phyloP scores from a whole-genome alignment of 257 asterid species.

The Verbascum thapsus region DNA sequence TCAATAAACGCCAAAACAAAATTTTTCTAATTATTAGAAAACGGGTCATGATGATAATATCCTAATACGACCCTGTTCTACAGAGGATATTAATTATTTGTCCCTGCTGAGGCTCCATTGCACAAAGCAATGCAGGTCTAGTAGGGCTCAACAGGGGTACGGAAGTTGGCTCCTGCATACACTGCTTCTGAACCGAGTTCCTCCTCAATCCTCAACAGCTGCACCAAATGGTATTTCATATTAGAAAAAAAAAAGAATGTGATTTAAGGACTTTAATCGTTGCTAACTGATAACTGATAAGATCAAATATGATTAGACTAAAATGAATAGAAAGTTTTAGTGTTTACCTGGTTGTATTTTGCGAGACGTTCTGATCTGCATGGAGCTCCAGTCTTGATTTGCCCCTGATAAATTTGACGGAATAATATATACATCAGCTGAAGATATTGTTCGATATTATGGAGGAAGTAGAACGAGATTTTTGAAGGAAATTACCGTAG shows the following conservation, averaged over 20 bases:
- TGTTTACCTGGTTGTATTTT: slow-evolving; percentile 86
- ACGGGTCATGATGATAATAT: slow-evolving; percentile 4
- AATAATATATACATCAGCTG: slow-evolving; percentile 17
- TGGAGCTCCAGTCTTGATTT: slow-evolving; percentile 98
- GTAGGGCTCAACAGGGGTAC: slow-evolving; percentile 85
- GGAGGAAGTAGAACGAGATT: neutral
- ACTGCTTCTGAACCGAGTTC: slow-evolving; percentile 90
- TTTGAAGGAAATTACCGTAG: slow-evolving; percentile 59
- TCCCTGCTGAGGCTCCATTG: slow-evolving; percentile 23
- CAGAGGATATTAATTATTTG: slow-evolving; percentile 32
- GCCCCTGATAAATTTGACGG: slow-evolving; percentile 60
- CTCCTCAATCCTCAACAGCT: slow-evolving; percentile 94
- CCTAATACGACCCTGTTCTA: slow-evolving; percentile 20
- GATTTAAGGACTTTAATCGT: neutral
- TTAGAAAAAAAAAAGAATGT: slow-evolving; percentile 4
- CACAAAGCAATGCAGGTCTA: slow-evolving; percentile 34
- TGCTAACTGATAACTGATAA: no score
- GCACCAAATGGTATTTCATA: slow-evolving; percentile 24
- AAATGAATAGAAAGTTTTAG: neutral
- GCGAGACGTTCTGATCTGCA: slow-evolving; percentile 98
- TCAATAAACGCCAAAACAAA: slow-evolving; percentile 33
- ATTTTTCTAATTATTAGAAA: slow-evolving; percentile 22
- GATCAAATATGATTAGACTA: neutral
- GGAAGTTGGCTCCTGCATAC: slow-evolving; percentile 91
- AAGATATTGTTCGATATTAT: neutral